Percentiles rank a stretch among this genome's conserved stretches.
Evolutionary conservation across 2,329 filamentous ascomycete genomes (phyloP).

Genomic region (Sporothrix globosa): DNA sequence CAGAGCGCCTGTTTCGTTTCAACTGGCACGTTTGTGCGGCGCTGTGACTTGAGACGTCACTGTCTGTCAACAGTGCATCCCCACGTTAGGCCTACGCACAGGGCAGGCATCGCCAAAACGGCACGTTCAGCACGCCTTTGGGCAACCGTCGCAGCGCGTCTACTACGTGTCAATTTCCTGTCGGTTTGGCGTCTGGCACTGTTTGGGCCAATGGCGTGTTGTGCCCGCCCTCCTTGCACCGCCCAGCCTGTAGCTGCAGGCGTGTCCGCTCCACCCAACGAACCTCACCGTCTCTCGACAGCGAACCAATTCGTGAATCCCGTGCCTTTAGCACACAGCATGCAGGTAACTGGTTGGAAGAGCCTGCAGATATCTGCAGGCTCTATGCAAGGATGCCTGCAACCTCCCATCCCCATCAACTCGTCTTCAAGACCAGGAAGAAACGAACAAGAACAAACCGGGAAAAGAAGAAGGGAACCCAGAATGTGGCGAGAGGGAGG

Average conservation of each 20-base stretch:
- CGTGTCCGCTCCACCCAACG: conserved; percentile 22
- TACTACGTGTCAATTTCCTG: conserved; percentile 38
- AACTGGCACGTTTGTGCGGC: background rate
- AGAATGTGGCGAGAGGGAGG: background rate
- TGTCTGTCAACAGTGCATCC: background rate
- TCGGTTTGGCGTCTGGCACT: conserved; percentile 37
- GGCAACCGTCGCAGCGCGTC: conserved; percentile 34
- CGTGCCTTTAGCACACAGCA: conserved; percentile 34
- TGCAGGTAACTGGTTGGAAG: conserved; percentile 30
- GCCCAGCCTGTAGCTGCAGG: conserved; percentile 29
- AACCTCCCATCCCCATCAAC: conserved; percentile 17
- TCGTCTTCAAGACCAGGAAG: background rate
- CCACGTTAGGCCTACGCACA: conserved; percentile 22
- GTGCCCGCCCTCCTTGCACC: conserved; percentile 26
- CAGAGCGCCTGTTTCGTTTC: conserved; percentile 37
- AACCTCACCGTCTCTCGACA: conserved; percentile 39
- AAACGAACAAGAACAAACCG: conserved; percentile 9
- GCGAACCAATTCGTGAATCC: conserved; percentile 38
- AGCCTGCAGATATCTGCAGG: conserved; percentile 5
- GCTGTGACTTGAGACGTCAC: background rate
- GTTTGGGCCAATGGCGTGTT: conserved; percentile 31
- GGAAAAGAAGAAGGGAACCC: background rate
- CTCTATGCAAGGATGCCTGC: conserved; percentile 26
- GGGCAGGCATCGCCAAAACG: conserved; percentile 22
- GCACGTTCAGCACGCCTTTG: conserved; percentile 26